Base-by-base conservation (phyloP, 805 yeast species). In the Cyberlindnera galapagoensis region DNA sequence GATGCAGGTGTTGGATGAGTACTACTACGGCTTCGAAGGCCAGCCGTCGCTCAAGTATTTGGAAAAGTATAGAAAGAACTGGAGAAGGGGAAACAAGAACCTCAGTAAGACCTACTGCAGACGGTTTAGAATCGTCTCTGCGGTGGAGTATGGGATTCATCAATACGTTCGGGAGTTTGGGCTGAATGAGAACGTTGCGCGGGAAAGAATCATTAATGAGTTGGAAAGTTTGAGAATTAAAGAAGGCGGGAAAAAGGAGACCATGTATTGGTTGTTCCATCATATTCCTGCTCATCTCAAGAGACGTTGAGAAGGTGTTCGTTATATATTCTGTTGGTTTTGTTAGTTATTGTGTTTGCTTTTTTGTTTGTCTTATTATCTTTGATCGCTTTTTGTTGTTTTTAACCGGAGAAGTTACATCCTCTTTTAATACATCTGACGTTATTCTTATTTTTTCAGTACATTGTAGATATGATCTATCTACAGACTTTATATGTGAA, bases 251-350 rank as follows among this genome's bases (percentile, higher is more conserved):
- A 48, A 44, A 21, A 51, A 47, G 27, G 53, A 51, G 28, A 46
- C 57, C 1, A 48, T 52, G 53, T 52, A 52, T 28, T 52, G 57
- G 57, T 30, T 52, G 15, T 51, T 51, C 39, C 54, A 51, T 26
- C 46, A 52, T 30, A 25, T 52, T 21, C 57, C 57, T 2, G 34
- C 25, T 15, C 51, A 48, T 18, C 30, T 48, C 18, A 51, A 49
- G 40, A 48, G 44, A 37, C 36, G 39, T 35, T 37, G 34, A 36
- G 5, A n/a, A 5, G 11, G 14, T 21, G 24, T 11, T 12, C 13
- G 13, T 12, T 21, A 14, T 21, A 11, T 21, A n/a, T 21, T 21
- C 13, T 21, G 24, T 21, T 21, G 12, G 24, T 21, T 21, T 21
- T n/a, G 24, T 13, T 21, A n/a, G 24, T 21, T n/a, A 21, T 21